phyloP scores from a whole-genome alignment of 331 rosid species.

The Acacia pycnantha region DNA sequence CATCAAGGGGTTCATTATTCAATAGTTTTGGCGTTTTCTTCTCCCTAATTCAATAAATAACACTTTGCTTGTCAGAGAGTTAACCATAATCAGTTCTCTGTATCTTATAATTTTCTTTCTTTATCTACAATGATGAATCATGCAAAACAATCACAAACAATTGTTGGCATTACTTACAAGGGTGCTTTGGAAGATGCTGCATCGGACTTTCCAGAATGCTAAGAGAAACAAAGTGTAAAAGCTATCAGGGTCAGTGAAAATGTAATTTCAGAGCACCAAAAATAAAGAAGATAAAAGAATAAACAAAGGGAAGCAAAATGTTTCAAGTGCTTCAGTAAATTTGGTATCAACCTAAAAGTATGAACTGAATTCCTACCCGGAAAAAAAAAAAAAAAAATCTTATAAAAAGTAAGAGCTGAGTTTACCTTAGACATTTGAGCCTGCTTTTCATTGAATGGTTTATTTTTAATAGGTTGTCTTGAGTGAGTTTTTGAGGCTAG shows the following conservation, averaged over 20 bases:
- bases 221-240: conserved; percentile 41
- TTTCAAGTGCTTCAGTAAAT: conserved; percentile 7
- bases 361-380: not conserved
- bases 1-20: conserved; percentile 49
- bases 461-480: conserved; percentile 53
- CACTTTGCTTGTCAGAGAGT: conserved; percentile 28
- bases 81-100: conserved; percentile 3
- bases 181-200: conserved; percentile 57
- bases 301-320: conserved; percentile 5
- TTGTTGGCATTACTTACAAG: conserved; percentile 49
- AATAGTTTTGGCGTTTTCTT: conserved; percentile 47
- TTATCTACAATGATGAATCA: conserved; percentile 16
- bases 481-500: conserved; percentile 42
- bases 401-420: conserved; percentile 5
- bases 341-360: conserved; percentile 19
- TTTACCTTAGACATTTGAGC: conserved; percentile 53
- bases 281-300: conserved; percentile 12
- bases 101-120: not conserved
- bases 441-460: conserved; percentile 49
- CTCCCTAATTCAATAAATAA: conserved; percentile 56
- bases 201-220: conserved; percentile 68
- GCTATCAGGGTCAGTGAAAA: conserved; percentile 40
- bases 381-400: too few species aligned
- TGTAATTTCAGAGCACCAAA: conserved; percentile 4
- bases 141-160: conserved; percentile 4